phyloP scores from a whole-genome alignment of 164 flowering plant genomes.

The Annona cherimola region DNA sequence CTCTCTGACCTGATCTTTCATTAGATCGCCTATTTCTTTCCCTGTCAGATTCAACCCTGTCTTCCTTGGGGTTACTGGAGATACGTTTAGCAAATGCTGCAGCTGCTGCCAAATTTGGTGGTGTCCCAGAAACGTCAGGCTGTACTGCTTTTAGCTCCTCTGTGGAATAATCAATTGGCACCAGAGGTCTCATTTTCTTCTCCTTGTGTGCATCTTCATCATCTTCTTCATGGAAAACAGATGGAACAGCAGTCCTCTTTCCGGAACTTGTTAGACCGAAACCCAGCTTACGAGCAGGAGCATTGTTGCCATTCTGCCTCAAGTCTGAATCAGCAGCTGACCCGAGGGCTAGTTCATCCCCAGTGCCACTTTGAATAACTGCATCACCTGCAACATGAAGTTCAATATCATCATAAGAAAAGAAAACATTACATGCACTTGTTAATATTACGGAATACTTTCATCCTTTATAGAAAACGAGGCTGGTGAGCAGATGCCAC shows the following conservation, averaged over 20 bases:
- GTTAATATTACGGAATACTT: not conserved
- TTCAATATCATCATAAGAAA: not conserved
- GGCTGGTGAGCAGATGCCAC: not conserved
- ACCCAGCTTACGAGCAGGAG: slow-evolving; percentile 71
- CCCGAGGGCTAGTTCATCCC: slow-evolving; percentile 38
- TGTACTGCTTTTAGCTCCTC: slow-evolving; percentile 85
- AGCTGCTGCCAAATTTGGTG: slow-evolving; percentile 73
- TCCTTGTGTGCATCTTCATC: slow-evolving; percentile 88
- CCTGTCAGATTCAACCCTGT: slow-evolving; percentile 57
- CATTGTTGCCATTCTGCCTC: slow-evolving; percentile 38
- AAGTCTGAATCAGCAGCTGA: slow-evolving; percentile 34
- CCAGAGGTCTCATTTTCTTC: slow-evolving; percentile 92
- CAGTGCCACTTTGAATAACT: slow-evolving; percentile 39
- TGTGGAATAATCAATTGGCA: slow-evolving; percentile 94
- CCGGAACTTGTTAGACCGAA: slow-evolving; percentile 94
- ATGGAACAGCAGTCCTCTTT: slow-evolving; percentile 83
- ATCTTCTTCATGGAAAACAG: slow-evolving; percentile 89
- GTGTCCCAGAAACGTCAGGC: slow-evolving; percentile 42
- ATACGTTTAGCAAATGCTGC: slow-evolving; percentile 81
- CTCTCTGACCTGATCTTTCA: slow-evolving; percentile 67
- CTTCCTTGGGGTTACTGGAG: slow-evolving; percentile 62
- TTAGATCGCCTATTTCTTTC: slow-evolving; percentile 65
- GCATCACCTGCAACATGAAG: slow-evolving; percentile 35
- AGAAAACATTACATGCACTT: not conserved
- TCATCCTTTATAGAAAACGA: not conserved